Evolutionary conservation across 345 rosid species (phyloP), one percentile per base, ranked within the genome.

Genomic region (Arabis alpina): DNA sequence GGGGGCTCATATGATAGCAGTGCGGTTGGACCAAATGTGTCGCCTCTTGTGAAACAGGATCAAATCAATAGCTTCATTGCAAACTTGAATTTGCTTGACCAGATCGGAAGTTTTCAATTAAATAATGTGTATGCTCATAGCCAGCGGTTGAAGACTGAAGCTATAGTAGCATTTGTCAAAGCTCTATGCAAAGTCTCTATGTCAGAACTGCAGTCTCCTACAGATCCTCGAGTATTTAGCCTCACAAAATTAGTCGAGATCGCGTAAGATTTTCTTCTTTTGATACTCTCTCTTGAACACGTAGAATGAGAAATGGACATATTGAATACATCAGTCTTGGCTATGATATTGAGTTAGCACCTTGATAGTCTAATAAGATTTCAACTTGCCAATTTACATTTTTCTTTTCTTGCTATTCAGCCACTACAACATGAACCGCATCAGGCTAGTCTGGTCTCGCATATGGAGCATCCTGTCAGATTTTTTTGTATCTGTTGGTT

Each of bases 211-310:
- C 98, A 90, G 80, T 90, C 97, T 76, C 94, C 92, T 54, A 90
- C 96, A n/a, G 98, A 93, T 64, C 98, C 98, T 76, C 97, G 98
- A 68, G 98, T 93, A 48, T 93, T 93, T 83, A 84, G 98, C 85
- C 90, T 93, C 61, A 93, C 98, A 57, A 93, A 93, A 85, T 74
- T 93, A 42, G 96, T 93, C 75, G 97, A 93, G 80, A 93, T 93
- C 71, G 89, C 96, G 98, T 93, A 88, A 82, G 93, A 52, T 32
- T 66, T 73, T 74, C 65, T 54, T 64, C 76, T 36, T 70, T 45
- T 44, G 49, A 16, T 15, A 56, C 57, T 23, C 56, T 34, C 40
- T 54, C n/a, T 63, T 11, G 32, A 53, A n/a, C 68, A 44, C n/a
- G 11, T 30, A 62, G 69, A 45, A 53, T 70, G 59, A 60, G 52